Base-by-base conservation (phyloP, 225 moss, liverwort and hornwort genomes). In the Anthoceros angustus region DNA sequence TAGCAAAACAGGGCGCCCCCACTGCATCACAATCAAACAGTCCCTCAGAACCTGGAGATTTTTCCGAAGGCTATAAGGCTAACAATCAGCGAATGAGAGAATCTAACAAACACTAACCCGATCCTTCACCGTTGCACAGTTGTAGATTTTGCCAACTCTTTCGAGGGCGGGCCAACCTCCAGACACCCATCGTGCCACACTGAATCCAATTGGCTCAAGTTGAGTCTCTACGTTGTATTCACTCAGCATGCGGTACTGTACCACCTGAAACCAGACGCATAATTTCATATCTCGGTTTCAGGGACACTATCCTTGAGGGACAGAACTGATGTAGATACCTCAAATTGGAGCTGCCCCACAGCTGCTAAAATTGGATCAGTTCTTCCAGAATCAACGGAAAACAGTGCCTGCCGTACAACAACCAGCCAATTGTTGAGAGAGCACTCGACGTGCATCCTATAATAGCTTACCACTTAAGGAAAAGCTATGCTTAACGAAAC, bases 291-390 rank as follows among this genome's bases (percentile, higher is more conserved):
- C 15, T 39, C 38, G 26, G 64, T 39, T 14, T 7, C 9, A 23
- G 41, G 38, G 63, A 39, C 3, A 25, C 25, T 63, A 63, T 12
- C 25, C 5, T 63, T 16, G 18, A 18, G 12, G 15, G 12, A 23
- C 64, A 5, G 41, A 16, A 32, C 12, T 9, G 14, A 66, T 18
- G 32, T 21, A 63, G n/a, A 46, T 74, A 89, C 93, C 90, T 93
- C 93, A 80, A 93, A 93, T 69, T 93, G 93, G 65, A 93, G 84
- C 74, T 93, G 93, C 43, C 93, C 93, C 64, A 93, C 87, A 65
- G 93, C 93, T 66, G 93, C 93, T 71, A 93, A 78, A 70, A 93
- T 93, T 46, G 93, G 93, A 84, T 93, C 93, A 67, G 90, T 79
- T 70, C 86, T 86, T 73, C 93, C 93, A 71, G 80, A 73, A 69